Evolutionary conservation across 805 yeast genomes (phyloP), one percentile per base, ranked within the genome.

Genomic region (Kodamaea neixiangensis): DNA sequence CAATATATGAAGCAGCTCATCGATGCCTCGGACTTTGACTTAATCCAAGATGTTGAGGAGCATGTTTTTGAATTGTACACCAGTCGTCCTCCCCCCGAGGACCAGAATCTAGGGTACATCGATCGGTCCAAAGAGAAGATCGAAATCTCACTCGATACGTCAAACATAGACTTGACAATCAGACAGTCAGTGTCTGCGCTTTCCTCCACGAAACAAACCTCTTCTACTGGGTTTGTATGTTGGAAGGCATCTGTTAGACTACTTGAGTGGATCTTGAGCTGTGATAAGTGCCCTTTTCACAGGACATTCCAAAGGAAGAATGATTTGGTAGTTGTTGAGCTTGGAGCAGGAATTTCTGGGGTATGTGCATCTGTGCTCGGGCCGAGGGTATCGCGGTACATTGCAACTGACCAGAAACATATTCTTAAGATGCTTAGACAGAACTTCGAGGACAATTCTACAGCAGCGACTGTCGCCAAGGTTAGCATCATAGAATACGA

Each of bases 311-410:
- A 35, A 33, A 48, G 56, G 13, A 54, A 58, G 3, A 43, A 47
- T 0, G 59, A 50, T 2, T 53, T 64, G 1, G 51, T 58, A 0
- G 73, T 82, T 0, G 65, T 85, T 7, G 91, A 85, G 54, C 59
- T 85, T 3, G 91, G 91, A 0, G 65, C 87, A 11, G 91, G 91
- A 0, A 76, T 77, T 0, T 72, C 81, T 2, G 88, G 85, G 0
- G 58, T 84, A 3, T 60, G 78, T 7, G 80, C 80, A 0, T 66
- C 63, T 49, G 71, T 38, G 7, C 73, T 54, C 67, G 81, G 51
- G n/a, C 71, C 54, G 0, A 51, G 13, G 57, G 71, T 53, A n/a
- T 51, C 10, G 1, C 63, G 61, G 10, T 84, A 72, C 55, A 64
- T 84, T 1, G 82, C 85, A 1, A 78, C 86, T 0, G 91, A 85